These are phyloP conservation scores for Chlorophyllum brunneum DNA, from an alignment of 768 basidiomycete species.

Conservation along the genomic window DNA sequence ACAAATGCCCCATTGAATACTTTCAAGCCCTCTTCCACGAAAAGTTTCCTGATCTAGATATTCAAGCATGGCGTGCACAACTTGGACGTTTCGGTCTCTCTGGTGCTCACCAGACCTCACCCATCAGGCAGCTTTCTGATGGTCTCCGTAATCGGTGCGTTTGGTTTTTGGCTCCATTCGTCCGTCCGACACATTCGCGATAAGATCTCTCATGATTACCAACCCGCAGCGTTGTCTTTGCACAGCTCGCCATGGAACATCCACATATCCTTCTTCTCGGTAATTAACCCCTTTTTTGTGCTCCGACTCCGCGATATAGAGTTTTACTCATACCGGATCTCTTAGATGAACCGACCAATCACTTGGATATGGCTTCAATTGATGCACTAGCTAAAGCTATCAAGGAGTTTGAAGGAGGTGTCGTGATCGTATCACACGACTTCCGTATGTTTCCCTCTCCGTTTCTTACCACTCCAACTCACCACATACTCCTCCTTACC, in stretches of 20 bases:
- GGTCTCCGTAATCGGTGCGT: constrained; percentile 88
- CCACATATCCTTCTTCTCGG: constrained; percentile 90
- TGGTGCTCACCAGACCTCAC: constrained; percentile 89
- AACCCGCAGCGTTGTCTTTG: constrained; percentile 77
- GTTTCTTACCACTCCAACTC: constrained; percentile 1
- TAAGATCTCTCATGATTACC: background rate
- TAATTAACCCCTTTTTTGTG: constrained; percentile 27
- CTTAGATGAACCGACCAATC: constrained; percentile 91
- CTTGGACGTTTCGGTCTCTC: constrained; percentile 95
- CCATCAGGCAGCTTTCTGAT: constrained; percentile 93
- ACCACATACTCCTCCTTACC: background rate
- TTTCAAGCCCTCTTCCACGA: constrained; percentile 75
- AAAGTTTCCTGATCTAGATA: constrained; percentile 93
- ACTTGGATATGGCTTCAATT: constrained; percentile 97
- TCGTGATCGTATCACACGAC: constrained; percentile 99
- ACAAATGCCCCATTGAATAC: constrained; percentile 88
- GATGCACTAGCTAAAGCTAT: constrained; percentile 94
- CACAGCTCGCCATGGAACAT: constrained; percentile 95
- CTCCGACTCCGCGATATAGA: constrained; percentile 1
- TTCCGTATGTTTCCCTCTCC: constrained; percentile 66
- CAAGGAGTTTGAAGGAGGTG: constrained; percentile 96
- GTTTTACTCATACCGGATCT: constrained; percentile 6
- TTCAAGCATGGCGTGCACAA: constrained; percentile 89
- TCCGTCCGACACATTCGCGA: background rate
- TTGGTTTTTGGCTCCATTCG: constrained; percentile 18